Evolutionary conservation across 768 basidiomycete species (phyloP).

Genomic region (Leccinum pellstonianum): DNA sequence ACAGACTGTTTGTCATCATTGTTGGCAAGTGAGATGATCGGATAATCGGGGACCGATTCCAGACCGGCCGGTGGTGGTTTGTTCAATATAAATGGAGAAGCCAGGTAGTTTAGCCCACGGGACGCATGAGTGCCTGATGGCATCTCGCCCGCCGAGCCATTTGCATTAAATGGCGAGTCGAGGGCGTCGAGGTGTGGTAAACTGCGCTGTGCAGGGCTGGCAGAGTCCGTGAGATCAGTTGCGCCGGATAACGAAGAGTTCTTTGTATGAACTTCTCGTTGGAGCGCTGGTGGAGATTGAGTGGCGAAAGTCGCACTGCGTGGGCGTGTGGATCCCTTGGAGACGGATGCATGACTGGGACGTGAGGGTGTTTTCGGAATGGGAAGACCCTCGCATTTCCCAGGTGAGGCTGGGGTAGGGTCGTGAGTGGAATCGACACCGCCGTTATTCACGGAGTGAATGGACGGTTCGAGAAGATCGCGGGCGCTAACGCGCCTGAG

Average conservation of each 20-base stretch:
- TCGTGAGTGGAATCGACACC: slow-evolving; percentile 6
- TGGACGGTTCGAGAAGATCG: slow-evolving; percentile 26
- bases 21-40: neutral
- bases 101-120: slow-evolving; percentile 10
- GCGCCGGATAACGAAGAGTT: neutral
- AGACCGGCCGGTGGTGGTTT: slow-evolving; percentile 2
- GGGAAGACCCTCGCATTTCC: slow-evolving; percentile 7
- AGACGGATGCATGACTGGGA: slow-evolving; percentile 20
- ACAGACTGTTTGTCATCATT: slow-evolving; percentile 5
- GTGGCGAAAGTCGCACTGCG: slow-evolving; percentile 16
- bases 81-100: slow-evolving; percentile 16
- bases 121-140: neutral
- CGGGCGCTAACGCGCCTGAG: slow-evolving; percentile 19
- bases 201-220: slow-evolving; percentile 1
- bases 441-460: slow-evolving; percentile 6
- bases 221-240: slow-evolving; percentile 2
- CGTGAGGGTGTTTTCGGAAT: slow-evolving; percentile 21
- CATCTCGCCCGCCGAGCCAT: slow-evolving; percentile 2
- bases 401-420: slow-evolving; percentile 5
- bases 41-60: slow-evolving; percentile 1
- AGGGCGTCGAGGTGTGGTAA: slow-evolving; percentile 13
- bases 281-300: slow-evolving; percentile 7
- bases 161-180: slow-evolving; percentile 14
- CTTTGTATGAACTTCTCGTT: slow-evolving; percentile 5
- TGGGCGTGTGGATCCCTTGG: slow-evolving; percentile 14